phyloP scores from a whole-genome alignment of 2,329 filamentous ascomycete species.

The Talaromyces sp. region DNA sequence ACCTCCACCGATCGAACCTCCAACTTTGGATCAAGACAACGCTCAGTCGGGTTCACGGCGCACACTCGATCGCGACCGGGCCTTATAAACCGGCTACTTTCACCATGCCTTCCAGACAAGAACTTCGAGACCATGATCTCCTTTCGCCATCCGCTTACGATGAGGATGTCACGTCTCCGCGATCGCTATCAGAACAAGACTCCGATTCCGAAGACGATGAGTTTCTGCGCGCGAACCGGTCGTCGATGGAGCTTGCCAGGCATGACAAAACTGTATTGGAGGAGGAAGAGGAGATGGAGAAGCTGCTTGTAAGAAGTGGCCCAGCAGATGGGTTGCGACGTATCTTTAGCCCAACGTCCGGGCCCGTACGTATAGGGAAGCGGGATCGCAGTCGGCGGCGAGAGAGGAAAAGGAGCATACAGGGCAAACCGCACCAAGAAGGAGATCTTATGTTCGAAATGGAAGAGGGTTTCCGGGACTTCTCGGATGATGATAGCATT shows the following conservation, averaged over 20 bases:
- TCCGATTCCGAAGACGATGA: slow-evolving; percentile 74
- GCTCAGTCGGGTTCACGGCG: background rate
- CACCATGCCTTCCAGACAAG: slow-evolving; percentile 19
- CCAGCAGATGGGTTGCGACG: slow-evolving; percentile 36
- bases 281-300: slow-evolving; percentile 65
- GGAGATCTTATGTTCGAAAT: slow-evolving; percentile 82
- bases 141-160: slow-evolving; percentile 65
- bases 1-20: background rate
- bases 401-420: slow-evolving; percentile 44
- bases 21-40: background rate
- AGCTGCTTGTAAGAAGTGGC: slow-evolving; percentile 41
- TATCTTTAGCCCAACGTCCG: slow-evolving; percentile 43
- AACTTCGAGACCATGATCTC: slow-evolving; percentile 43
- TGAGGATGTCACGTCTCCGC: slow-evolving; percentile 65
- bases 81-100: background rate
- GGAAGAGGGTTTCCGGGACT: slow-evolving; percentile 70
- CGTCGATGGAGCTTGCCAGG: slow-evolving; percentile 65
- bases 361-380: slow-evolving; percentile 50
- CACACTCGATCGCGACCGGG: background rate
- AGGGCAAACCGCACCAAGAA: slow-evolving; percentile 58
- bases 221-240: slow-evolving; percentile 61
- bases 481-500: slow-evolving; percentile 58
- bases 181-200: slow-evolving; percentile 63
- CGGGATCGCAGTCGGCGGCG: slow-evolving; percentile 53
- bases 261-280: slow-evolving; percentile 69